phyloP scores from a whole-genome alignment of 1,139 yeast genomes.

The Wickerhamomyces sp. region DNA sequence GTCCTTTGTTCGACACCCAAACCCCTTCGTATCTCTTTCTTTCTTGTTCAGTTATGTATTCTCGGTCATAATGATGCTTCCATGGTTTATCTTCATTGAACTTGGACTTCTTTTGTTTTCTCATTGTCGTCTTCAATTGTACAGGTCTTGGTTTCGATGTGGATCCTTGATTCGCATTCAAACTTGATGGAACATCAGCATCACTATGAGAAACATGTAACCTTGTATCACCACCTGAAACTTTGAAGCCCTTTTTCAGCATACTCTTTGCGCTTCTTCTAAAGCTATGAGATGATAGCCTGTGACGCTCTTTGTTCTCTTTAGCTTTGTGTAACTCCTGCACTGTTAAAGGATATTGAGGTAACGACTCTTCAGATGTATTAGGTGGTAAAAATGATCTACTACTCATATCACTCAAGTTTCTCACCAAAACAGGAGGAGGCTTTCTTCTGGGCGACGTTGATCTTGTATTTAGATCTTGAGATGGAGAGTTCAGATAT shows the following conservation, averaged over 20 bases:
- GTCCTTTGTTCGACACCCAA: conserved; percentile 85
- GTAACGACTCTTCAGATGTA: conserved; percentile 11
- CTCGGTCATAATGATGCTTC: conserved; percentile 75
- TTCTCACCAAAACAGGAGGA: conserved; percentile 11
- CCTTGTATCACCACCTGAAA: conserved; percentile 5
- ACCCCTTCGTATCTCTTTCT: conserved; percentile 86
- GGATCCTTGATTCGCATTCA: not conserved
- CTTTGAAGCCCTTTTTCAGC: conserved; percentile 20
- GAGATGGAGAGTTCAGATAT: conserved; percentile 1
- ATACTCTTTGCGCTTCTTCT: conserved; percentile 25
- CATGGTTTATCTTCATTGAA: conserved; percentile 94
- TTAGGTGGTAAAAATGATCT: not conserved
- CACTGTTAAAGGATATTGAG: conserved; percentile 21
- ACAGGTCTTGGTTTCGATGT: conserved; percentile 27
- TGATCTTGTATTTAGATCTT: conserved; percentile 2
- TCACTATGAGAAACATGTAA: not conserved
- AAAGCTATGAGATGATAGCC: conserved; percentile 11
- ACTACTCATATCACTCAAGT: not conserved
- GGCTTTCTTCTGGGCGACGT: conserved; percentile 22
- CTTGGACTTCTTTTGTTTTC: conserved; percentile 48
- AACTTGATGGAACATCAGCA: not conserved
- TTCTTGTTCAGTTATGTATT: conserved; percentile 63
- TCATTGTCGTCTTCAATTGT: conserved; percentile 61
- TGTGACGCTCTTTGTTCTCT: conserved; percentile 5
- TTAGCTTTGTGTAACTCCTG: conserved; percentile 2